phyloP scores from a whole-genome alignment of 805 yeast genomes.

The Zygotorulaspora florentina region DNA sequence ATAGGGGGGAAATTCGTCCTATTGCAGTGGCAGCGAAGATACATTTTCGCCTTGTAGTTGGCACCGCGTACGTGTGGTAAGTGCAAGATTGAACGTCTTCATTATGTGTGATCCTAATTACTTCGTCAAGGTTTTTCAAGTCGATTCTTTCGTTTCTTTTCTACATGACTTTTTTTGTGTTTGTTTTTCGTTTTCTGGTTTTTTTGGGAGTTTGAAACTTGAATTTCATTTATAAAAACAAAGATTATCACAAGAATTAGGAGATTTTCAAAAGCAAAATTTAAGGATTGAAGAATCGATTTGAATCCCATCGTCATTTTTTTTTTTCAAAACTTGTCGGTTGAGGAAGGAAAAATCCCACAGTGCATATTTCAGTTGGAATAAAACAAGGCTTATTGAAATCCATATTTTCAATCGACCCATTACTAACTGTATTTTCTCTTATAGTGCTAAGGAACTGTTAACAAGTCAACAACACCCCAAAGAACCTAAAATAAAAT shows the following conservation, averaged over 20 bases:
- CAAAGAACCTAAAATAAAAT: too few relatives aligned
- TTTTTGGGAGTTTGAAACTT: neutral
- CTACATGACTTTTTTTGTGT: neutral
- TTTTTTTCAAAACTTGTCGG: neutral
- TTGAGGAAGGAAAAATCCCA: neutral
- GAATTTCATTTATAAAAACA: constrained; percentile 1
- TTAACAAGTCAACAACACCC: neutral
- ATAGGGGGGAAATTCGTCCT: too few relatives aligned
- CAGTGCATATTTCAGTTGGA: neutral
- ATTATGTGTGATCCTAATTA: neutral
- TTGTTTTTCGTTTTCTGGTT: neutral
- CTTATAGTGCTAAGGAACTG: neutral
- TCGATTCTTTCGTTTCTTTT: neutral
- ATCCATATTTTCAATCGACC: neutral
- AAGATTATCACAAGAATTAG: neutral
- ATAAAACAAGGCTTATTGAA: neutral
- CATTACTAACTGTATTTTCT: neutral
- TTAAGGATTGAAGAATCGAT: neutral
- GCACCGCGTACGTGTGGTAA: too few relatives aligned
- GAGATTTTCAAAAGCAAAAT: neutral
- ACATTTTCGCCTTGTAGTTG: too few relatives aligned
- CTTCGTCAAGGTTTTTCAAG: neutral
- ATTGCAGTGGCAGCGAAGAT: too few relatives aligned
- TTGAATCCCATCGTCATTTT: neutral
- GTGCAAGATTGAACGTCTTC: too few relatives aligned